Base-by-base conservation (phyloP, 306 rosid species). In the Mimosa pudica region DNA sequence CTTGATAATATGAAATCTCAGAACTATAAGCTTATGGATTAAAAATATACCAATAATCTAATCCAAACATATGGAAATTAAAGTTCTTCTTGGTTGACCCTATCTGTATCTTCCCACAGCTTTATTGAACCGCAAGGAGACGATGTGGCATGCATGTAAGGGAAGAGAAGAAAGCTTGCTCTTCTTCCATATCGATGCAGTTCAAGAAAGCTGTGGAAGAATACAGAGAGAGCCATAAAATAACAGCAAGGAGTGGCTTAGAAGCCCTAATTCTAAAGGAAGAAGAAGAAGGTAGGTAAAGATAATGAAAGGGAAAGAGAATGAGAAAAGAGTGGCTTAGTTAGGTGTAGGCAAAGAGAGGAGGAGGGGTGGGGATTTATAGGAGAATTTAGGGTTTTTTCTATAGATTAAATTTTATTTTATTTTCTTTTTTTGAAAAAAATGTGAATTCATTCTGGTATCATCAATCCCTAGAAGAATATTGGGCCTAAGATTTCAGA, bases 121-220 rank as follows among this genome's bases (percentile, higher is more conserved):
- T 93, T 91, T 93, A 91, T 96, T 93, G 99, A 93, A 96, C 98
- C 89, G 96, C 99, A 90, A 80, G 49, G 76, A 82, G 71, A 51
- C 17, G 71, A 84, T 81, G 62, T 63, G 71, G 73, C 85, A 82
- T 85, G 86, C 88, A 77, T 84, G 82, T 70, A 82, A 82, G 60
- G 17, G 52, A 75, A 54, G 60, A 55, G 20, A 5, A 52, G 20
- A 16, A 35, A 80, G 41, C 55, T 78, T 78, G 65, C 90, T 86
- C 83, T 76, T 64, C 13, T 17, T 51, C 14, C 17, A 38, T 38
- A 51, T 51, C 16, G 88, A 90, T 91, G 99, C 99, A 91, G 99
- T 96, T 96, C 99, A 96, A 96, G 99, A 96, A 96, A 96, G 99
- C 99, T 96, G 99, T 96, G 99, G 99, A 96, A 96, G 89, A 93